These are phyloP conservation scores for Prunus persica DNA, from an alignment of 306 rosid genomes.

Conservation along the genomic window Prunus_persica_NCBIv2 NC_034009.1:37967001-37967500, in stretches of 20 bases:
- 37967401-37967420: background rate
- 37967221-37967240: slow-evolving; percentile 88
- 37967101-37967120: slow-evolving; percentile 12
- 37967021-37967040: slow-evolving; percentile 99
- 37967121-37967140: background rate
- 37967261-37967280: slow-evolving; percentile 87
- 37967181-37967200: slow-evolving; percentile 94
- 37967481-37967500: slow-evolving; percentile 43
- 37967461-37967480: slow-evolving; percentile 8
- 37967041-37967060: slow-evolving; percentile 92
- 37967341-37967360: slow-evolving; percentile 93
- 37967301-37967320: slow-evolving; percentile 92
- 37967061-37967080: slow-evolving; percentile 86
- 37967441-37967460: background rate
- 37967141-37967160: slow-evolving; percentile 44
- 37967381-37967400: background rate
- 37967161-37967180: slow-evolving; percentile 90
- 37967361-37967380: slow-evolving; percentile 16
- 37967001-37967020: slow-evolving; percentile 96
- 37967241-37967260: slow-evolving; percentile 73
- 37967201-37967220: slow-evolving; percentile 84
- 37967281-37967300: slow-evolving; percentile 84
- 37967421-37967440: background rate
- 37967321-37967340: slow-evolving; percentile 94
- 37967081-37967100: slow-evolving; percentile 17